Conservation (phyloP, 192 early-diverging fungal genomes). For the Haplosporangium gracile region DNA sequence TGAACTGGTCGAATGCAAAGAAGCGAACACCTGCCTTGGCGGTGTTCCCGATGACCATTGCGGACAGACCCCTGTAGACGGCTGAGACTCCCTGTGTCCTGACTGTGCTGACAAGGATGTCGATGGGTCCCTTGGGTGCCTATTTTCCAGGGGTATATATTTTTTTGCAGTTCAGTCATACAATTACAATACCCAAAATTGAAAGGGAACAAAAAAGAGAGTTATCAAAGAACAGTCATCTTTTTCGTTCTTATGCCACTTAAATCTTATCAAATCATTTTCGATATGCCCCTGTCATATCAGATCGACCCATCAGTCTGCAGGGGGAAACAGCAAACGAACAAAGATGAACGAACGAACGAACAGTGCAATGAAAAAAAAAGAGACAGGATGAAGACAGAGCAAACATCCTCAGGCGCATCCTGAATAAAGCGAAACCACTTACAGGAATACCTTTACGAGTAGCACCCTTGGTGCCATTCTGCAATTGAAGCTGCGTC, state of each 20-base stretch:
- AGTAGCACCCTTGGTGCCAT: constrained; percentile 48
- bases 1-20: constrained; percentile 90
- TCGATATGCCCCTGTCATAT: constrained; percentile 8
- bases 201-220: too few relatives aligned
- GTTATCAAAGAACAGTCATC: constrained; percentile 20
- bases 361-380: not conserved
- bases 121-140: constrained; percentile 83
- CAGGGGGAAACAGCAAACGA: not conserved
- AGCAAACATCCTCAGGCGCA: not conserved
- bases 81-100: constrained; percentile 78
- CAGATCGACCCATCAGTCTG: constrained; percentile 2
- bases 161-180: not conserved
- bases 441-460: constrained; percentile 50
- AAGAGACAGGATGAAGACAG: not conserved
- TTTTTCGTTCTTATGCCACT: not conserved
- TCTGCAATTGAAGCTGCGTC: constrained; percentile 94
- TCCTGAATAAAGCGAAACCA: not conserved
- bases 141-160: constrained; percentile 13
- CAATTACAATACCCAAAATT: not conserved
- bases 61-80: constrained; percentile 90
- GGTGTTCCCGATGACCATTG: constrained; percentile 92
- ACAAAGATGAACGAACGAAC: not conserved
- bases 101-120: constrained; percentile 82
- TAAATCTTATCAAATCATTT: constrained; percentile 4
- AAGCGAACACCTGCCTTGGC: constrained; percentile 95